Base-by-base conservation (phyloP, 495 filamentous ascomycete species). In the Aspergillus panamensis region DNA sequence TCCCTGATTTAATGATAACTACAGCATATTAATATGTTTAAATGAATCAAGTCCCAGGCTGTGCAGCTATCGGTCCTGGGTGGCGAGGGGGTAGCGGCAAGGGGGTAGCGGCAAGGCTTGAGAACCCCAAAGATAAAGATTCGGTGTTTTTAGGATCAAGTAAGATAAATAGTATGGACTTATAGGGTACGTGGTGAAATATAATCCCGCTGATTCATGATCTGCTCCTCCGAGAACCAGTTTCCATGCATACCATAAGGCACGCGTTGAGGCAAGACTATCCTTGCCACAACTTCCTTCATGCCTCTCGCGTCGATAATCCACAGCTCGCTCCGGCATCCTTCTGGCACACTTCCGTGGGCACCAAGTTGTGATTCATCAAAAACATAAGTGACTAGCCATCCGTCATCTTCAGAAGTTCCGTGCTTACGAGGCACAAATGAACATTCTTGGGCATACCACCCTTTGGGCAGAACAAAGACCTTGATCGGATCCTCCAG, bases 171-270 rank as follows among this genome's bases (percentile, higher is more conserved):
- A n/a, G n/a, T n/a, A n/a, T n/a, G n/a, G n/a, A n/a, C n/a, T n/a
- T n/a, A n/a, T n/a, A n/a, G n/a, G n/a, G n/a, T n/a, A n/a, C n/a
- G n/a, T n/a, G n/a, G n/a, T n/a, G n/a, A n/a, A n/a, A n/a, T n/a
- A n/a, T n/a, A n/a, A n/a, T 51, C 55, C 44, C 58, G 43, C 62
- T 83, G 80, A 2, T 57, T 61, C 13, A 53, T 29, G 25, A 87
- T 78, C 59, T 85, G 69, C 53, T 79, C 74, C 66, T 85, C 80
- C 0, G 69, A 63, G 57, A 87, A 87, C 84, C 84, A 88, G 47
- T 75, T 76, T 8, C 84, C 84, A 71, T 88, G 85, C 53, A 88
- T 66, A 0, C 85, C 84, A 62, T 87, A 87, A 17, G 84, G 85
- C 6, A 88, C 85, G 29, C 84, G 65, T 66, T 86, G 84, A 16